A percentile compares a stretch with the other conserved stretches of the same genome.
Conservation (phyloP, 1,284 basidiomycete species). For the Moniliophthora roreri region DNA sequence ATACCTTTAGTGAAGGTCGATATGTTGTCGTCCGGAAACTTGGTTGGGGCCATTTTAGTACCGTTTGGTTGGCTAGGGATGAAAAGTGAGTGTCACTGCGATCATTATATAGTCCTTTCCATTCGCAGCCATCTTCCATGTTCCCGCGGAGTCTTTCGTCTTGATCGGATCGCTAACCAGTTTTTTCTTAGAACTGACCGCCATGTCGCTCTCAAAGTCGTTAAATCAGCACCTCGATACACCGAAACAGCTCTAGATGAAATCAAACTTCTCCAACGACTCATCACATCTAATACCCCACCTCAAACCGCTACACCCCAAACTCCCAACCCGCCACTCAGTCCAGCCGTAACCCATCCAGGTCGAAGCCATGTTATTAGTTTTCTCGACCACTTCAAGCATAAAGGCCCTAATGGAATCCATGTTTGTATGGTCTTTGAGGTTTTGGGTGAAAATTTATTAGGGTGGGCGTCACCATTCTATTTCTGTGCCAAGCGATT, state of each 20-base stretch:
- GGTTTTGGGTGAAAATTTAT: slow-evolving; percentile 95
- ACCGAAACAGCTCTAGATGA: slow-evolving; percentile 98
- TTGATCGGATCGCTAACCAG: background rate
- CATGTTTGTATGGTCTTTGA: slow-evolving; percentile 99
- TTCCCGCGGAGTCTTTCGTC: slow-evolving; percentile 14
- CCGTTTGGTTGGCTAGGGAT: slow-evolving; percentile 91
- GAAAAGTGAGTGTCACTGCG: slow-evolving; percentile 51
- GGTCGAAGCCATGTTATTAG: background rate
- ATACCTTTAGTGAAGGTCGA: slow-evolving; percentile 85
- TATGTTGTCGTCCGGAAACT: slow-evolving; percentile 95
- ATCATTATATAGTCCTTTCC: slow-evolving; percentile 28
- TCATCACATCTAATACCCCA: slow-evolving; percentile 85
- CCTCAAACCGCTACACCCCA: slow-evolving; percentile 29
- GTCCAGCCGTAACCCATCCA: background rate
- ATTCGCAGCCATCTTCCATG: background rate
- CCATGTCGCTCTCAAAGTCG: slow-evolving; percentile 98
- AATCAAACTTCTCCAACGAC: slow-evolving; percentile 95
- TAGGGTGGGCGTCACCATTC: slow-evolving; percentile 78
- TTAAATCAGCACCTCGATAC: slow-evolving; percentile 96
- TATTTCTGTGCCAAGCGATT: background rate
- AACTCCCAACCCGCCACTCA: too few species aligned
- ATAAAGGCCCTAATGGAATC: slow-evolving; percentile 94
- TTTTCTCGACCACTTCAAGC: slow-evolving; percentile 28
- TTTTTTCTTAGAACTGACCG: slow-evolving; percentile 70
- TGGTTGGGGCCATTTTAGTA: slow-evolving; percentile 98